Conservation (phyloP, 371 early-diverging fungal species). For the Lichtheimia ornata region DNA sequence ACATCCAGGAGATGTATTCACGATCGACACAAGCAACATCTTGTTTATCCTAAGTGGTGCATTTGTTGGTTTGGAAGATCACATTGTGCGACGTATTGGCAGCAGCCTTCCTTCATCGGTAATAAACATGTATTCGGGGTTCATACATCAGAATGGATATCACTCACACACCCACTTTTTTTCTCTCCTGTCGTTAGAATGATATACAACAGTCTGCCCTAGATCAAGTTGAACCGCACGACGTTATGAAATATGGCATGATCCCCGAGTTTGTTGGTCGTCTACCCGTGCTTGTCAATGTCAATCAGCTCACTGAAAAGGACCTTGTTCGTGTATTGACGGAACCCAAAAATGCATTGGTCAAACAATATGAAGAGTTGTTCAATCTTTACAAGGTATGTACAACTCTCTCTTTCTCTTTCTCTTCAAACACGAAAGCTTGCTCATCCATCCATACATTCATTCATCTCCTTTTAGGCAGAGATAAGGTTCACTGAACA, state of each 20-base stretch:
- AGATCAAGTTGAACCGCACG: conserved; percentile 71
- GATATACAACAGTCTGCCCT: conserved; percentile 21
- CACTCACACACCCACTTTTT: background rate
- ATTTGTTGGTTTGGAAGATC: conserved; percentile 79
- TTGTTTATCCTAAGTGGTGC: conserved; percentile 84
- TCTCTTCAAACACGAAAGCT: background rate
- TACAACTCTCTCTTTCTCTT: conserved; percentile 16
- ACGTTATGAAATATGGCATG: conserved; percentile 78
- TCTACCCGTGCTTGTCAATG: conserved; percentile 75
- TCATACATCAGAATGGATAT: too few species aligned
- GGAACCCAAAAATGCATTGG: conserved; percentile 77
- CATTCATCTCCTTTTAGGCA: conserved; percentile 1
- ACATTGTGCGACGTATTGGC: conserved; percentile 68
- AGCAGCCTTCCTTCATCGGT: too few species aligned
- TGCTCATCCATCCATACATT: too few species aligned
- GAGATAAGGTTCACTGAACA: conserved; percentile 65
- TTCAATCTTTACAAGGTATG: conserved; percentile 65
- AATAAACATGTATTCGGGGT: too few species aligned
- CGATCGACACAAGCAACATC: conserved; percentile 85
- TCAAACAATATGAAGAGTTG: conserved; percentile 74
- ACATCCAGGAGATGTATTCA: conserved; percentile 61
- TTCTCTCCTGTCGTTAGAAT: background rate
- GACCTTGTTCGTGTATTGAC: conserved; percentile 71
- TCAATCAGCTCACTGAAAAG: conserved; percentile 58
- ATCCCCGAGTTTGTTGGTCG: conserved; percentile 88